Evolutionary conservation across 2,329 filamentous ascomycete genomes (phyloP).

Genomic region (Zymoseptoria pseudotritici): DNA sequence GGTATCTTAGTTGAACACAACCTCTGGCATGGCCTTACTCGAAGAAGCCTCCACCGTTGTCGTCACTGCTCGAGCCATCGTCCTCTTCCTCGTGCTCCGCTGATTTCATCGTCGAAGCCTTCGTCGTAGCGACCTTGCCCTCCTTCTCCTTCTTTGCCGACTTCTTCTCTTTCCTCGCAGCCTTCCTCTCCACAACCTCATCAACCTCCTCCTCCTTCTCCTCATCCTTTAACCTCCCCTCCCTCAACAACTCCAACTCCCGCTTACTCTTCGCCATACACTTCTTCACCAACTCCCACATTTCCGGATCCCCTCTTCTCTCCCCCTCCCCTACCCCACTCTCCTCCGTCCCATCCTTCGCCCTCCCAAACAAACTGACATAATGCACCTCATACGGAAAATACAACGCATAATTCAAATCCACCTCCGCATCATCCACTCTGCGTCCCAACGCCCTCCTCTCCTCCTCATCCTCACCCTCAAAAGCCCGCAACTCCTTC

Average conservation of each 20-base stretch:
- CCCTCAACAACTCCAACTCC: conserved; percentile 46
- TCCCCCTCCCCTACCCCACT: conserved; percentile 33
- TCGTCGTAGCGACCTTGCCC: conserved; percentile 4
- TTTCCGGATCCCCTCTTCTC: conserved; percentile 42
- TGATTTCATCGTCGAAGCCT: conserved; percentile 3
- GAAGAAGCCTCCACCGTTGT: conserved; percentile 33
- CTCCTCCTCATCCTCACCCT: conserved; percentile 38
- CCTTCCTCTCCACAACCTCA: not conserved
- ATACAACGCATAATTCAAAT: conserved; percentile 67
- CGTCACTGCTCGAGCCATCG: conserved; percentile 24
- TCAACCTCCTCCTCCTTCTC: conserved; percentile 5
- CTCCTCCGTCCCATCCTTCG: conserved; percentile 32
- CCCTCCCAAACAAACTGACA: conserved; percentile 46
- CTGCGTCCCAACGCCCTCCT: conserved; percentile 15
- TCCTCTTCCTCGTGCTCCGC: conserved; percentile 12
- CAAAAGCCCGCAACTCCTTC: conserved; percentile 48
- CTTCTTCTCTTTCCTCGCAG: not conserved
- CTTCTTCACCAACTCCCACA: conserved; percentile 62
- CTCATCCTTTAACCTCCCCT: conserved; percentile 36
- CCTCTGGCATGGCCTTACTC: conserved; percentile 15
- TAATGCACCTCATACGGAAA: conserved; percentile 66
- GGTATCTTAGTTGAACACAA: conserved; percentile 4
- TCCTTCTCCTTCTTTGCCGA: not conserved
- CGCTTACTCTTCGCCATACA: conserved; percentile 52
- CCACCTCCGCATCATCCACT: conserved; percentile 52